These are phyloP conservation scores for Lantana camara DNA, from an alignment of 257 asterid species.

Conservation along the genomic window DNA sequence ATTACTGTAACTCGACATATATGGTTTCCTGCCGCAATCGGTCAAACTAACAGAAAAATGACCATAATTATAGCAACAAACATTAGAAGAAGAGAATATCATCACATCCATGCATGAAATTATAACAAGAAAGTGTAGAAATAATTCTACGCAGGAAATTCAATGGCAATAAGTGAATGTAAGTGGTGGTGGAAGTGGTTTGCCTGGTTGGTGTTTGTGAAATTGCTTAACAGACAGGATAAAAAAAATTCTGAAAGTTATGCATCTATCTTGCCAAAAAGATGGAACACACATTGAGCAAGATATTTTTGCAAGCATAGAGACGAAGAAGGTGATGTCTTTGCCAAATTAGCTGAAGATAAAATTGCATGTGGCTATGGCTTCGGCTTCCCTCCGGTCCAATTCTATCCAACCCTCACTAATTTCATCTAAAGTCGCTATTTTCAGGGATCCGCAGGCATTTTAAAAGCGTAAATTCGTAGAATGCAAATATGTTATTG, in stretches of 20 bases:
- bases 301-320: constrained; percentile 36
- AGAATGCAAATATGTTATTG: no score
- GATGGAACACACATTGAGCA: neutral
- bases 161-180: constrained; percentile 8
- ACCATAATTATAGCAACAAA: constrained; percentile 46
- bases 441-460: neutral
- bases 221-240: constrained; percentile 35
- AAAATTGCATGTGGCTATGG: constrained; percentile 38
- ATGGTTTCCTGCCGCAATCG: constrained; percentile 31
- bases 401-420: constrained; percentile 24
- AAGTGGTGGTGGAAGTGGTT: neutral
- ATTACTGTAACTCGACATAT: constrained; percentile 32
- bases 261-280: neutral
- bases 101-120: constrained; percentile 55
- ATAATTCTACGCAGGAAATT: constrained; percentile 5
- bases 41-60: constrained; percentile 38
- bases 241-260: constrained; percentile 11
- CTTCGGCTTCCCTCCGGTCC: constrained; percentile 15
- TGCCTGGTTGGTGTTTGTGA: constrained; percentile 39
- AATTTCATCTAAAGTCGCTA: constrained; percentile 22
- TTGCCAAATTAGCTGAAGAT: constrained; percentile 25
- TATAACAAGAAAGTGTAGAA: neutral
- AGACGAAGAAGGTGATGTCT: constrained; percentile 20
- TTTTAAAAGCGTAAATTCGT: no score
- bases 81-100: constrained; percentile 47